Percentiles rank a stretch among this genome's conserved stretches.
phyloP scores from a whole-genome alignment of 345 rosid species.

The Alliaria petiolata region DNA sequence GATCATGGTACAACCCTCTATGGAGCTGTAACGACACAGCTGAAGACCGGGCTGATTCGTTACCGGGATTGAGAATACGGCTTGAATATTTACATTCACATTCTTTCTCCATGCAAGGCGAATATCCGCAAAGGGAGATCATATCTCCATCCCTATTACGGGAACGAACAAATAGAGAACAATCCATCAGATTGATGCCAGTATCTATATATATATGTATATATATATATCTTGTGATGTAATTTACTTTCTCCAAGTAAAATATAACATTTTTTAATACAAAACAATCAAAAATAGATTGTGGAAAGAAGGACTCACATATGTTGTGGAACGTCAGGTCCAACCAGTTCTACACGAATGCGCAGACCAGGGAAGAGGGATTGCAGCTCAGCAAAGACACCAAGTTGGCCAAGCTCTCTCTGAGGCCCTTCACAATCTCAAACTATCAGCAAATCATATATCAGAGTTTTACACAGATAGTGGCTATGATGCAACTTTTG shows the following conservation, averaged over 20 bases:
- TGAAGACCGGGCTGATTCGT: conserved; percentile 27
- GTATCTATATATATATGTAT: no score
- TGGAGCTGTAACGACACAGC: conserved; percentile 51
- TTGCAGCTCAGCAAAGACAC: conserved; percentile 74
- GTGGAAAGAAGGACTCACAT: conserved; percentile 41
- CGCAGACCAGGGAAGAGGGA: conserved; percentile 71
- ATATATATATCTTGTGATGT: background rate
- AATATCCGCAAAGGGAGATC: conserved; percentile 40
- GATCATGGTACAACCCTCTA: conserved; percentile 76
- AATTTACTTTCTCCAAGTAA: background rate
- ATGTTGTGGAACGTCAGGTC: conserved; percentile 75
- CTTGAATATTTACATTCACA: conserved; percentile 57
- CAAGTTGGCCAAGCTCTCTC: conserved; percentile 81
- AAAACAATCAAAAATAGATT: background rate
- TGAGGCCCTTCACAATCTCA: conserved; percentile 70
- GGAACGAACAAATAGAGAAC: background rate
- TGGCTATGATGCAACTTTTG: background rate
- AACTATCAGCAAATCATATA: conserved; percentile 20
- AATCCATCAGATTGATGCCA: background rate
- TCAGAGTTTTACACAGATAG: background rate
- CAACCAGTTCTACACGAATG: conserved; percentile 59
- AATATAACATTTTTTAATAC: background rate
- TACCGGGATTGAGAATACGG: background rate
- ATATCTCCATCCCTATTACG: conserved; percentile 62
- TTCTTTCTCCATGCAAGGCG: conserved; percentile 50